Base-by-base conservation (phyloP, 306 rosid genomes). In the Malus domestica region DNA sequence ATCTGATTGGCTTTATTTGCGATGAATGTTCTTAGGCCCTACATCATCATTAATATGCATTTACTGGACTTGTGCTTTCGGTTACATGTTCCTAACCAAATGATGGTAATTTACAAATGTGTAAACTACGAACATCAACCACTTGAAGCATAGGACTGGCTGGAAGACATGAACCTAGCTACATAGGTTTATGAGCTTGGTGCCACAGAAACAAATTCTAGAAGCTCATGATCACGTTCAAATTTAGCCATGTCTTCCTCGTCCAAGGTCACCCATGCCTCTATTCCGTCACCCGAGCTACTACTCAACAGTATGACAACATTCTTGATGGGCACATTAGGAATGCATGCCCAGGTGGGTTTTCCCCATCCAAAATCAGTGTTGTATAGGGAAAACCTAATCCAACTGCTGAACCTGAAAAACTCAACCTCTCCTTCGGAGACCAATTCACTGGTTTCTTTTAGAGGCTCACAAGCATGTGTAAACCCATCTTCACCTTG, bases 291-390 rank as follows among this genome's bases (percentile, higher is more conserved):
- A 2, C 80, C 74, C 8, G 40, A 62, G 25, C 55, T 44, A n/a
- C 49, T 71, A 52, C 76, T 59, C 65, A 80, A 70, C 63, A 75
- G 44, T 22, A 30, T 55, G 33, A 64, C 27, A 55, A 46, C 54
- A 27, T 64, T 67, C 46, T 70, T 54, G 9, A 79, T 42, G 19
- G 82, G 78, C 73, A 65, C 49, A 55, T 6, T 70, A 10, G 52
- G 71, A 42, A 70, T 30, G 71, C 84, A 75, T 29, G 60, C 57
- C 84, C 77, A 75, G 7, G 58, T 23, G 32, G 80, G 80, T 7
- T 59, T 79, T 22, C 79, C 76, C 55, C 74, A 80, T 23, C 75
- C 83, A 46, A 80, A 68, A 70, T 70, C 80, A 61, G 72, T 63
- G 38, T 54, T 70, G 6, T 65, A 76, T 8, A 64, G 30, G 5